Conservation (phyloP, 768 basidiomycete genomes). For the Jaapia argillacea region DNA sequence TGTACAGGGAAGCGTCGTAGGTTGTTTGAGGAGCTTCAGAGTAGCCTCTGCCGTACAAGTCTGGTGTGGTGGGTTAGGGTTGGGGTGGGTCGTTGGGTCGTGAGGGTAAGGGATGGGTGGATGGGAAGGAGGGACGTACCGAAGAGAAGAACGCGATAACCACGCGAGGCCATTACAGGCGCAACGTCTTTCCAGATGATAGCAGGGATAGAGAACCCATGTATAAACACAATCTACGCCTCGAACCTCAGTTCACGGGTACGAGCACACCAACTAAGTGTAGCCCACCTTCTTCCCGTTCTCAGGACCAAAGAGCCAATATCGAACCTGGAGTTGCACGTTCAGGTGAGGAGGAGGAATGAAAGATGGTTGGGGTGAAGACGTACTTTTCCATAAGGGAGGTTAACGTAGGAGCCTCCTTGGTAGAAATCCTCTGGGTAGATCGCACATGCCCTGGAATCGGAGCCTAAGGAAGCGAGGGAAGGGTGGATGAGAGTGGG, state of each 20-base stretch:
- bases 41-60: constrained; percentile 77
- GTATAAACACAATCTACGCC: constrained; percentile 62
- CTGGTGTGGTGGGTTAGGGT: no score
- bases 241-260: neutral
- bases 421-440: constrained; percentile 65
- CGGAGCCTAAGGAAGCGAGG: constrained; percentile 45
- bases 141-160: constrained; percentile 69
- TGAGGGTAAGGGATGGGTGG: neutral
- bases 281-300: constrained; percentile 49
- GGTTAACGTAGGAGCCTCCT: constrained; percentile 49
- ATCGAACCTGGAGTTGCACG: constrained; percentile 55
- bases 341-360: no score
- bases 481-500: constrained; percentile 43
- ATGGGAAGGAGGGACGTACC: constrained; percentile 28
- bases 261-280: neutral
- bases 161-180: constrained; percentile 47
- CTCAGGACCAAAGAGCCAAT: constrained; percentile 71
- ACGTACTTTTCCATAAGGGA: constrained; percentile 58
- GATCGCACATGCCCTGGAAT: constrained; percentile 52
- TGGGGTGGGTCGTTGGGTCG: no score
- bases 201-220: constrained; percentile 69
- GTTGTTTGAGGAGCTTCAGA: constrained; percentile 67
- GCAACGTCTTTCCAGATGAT: constrained; percentile 74
- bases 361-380: constrained; percentile 1
- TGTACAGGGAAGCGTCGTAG: constrained; percentile 57